Evolutionary conservation across 2,329 filamentous ascomycete genomes (phyloP), one percentile per base, ranked within the genome.

Genomic region (Neoascochyta sp.): DNA sequence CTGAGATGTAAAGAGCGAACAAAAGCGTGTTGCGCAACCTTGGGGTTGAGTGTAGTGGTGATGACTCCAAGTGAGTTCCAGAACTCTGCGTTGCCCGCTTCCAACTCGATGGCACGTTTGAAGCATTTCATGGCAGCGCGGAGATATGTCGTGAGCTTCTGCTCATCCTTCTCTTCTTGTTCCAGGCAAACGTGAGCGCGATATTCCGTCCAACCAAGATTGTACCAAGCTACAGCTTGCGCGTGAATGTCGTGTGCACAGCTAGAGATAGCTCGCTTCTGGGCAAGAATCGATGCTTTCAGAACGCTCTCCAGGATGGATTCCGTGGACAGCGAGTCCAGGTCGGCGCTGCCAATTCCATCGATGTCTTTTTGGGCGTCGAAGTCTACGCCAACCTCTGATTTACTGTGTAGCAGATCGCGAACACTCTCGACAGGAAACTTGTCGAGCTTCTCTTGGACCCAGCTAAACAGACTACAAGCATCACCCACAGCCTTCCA

Each of bases 61-160:
- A 86, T 87, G 3, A 96, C 86, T 27, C 90, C 92, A 3, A 98
- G 73, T 0, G 92, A 83, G 55, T 96, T 96, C 92, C 92, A 98
- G 61, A 96, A 96, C 47, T 96, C 90, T 0, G 86, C 71, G 55
- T 96, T 98, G 29, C 88, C 86, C 5, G 89, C 85, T 62, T 98
- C 93, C 1, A 95, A 73, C 63, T 96, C 92, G 44, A 98, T 98
- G 1, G 92, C 86, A 24, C 86, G 76, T 66, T 98, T 98, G 74
- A 98, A 96, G 50, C 86, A 92, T 32, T 81, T 76, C 42, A 96
- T 83, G 1, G 92, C 78, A 5, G 88, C 81, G 59, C 83, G 89
- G 25, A 92, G 70, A 46, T 87, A 88, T 45, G 74, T 75, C 50
- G 74, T 82, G 51, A 78, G 80, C 7, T 43, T 43, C 11, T 43